These are phyloP conservation scores for Phytophthora idaei DNA, from an alignment of 352 stramenopile genomes.

Conservation along the genomic window DNA sequence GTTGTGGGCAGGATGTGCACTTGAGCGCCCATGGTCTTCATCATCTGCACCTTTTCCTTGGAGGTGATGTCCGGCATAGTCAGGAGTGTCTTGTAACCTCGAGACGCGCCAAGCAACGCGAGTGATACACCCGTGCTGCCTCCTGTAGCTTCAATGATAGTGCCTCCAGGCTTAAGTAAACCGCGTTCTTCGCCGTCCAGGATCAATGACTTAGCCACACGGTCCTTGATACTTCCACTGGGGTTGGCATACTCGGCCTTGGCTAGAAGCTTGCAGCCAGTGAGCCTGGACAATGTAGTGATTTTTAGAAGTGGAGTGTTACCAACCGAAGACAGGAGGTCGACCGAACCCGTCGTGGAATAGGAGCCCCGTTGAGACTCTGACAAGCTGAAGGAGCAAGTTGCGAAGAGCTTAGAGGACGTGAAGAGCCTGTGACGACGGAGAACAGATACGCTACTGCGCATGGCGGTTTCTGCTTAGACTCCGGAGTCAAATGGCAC, in stretches of 20 bases:
- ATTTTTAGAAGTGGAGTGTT: constrained; percentile 83
- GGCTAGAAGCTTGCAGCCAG: constrained; percentile 75
- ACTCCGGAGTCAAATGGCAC: neutral
- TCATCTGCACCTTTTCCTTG: constrained; percentile 79
- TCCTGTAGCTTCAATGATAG: constrained; percentile 83
- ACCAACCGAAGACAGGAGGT: constrained; percentile 69
- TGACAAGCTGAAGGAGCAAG: constrained; percentile 16
- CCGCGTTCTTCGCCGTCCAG: constrained; percentile 89
- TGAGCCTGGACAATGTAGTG: constrained; percentile 67
- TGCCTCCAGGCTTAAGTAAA: constrained; percentile 71
- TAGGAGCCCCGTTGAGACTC: constrained; percentile 3
- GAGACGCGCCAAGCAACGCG: constrained; percentile 84
- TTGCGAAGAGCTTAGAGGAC: neutral
- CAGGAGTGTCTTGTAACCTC: constrained; percentile 85
- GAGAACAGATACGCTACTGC: constrained; percentile 11
- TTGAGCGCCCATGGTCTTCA: constrained; percentile 76
- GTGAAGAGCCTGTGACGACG: constrained; percentile 1
- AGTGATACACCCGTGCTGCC: constrained; percentile 94
- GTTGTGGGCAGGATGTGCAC: constrained; percentile 67
- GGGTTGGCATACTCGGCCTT: constrained; percentile 92
- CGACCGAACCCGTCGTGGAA: constrained; percentile 45
- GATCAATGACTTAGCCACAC: constrained; percentile 93
- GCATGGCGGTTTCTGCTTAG: constrained; percentile 15
- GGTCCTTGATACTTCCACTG: constrained; percentile 94
- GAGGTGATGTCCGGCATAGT: constrained; percentile 78